Base-by-base conservation (phyloP, 768 basidiomycete genomes). In the Exidia glandulosa region DNA sequence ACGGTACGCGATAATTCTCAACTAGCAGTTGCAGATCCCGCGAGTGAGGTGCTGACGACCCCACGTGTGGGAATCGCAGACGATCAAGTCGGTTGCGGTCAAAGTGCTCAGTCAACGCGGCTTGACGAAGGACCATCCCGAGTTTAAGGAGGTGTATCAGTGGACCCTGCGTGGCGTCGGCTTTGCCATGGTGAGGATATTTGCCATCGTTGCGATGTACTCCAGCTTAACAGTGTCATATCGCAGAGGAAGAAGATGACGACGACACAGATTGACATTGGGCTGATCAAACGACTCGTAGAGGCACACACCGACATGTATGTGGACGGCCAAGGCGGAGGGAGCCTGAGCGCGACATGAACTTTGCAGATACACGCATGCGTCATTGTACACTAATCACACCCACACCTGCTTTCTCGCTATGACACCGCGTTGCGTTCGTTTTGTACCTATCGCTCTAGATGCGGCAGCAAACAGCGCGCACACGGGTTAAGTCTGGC, bases 161-260 rank as follows among this genome's bases (percentile, higher is more conserved):
- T 62, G 57, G 61, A 34, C 45, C 4, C 32, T 54, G 5, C 61
- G 61, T 7, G 61, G 61, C 19, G 61, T 62, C n/a, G 52, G 31
- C 2, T 62, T 59, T 45, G 61, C 61, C 23, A 31, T 62, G 34
- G 61, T 62, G 47, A 14, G 61, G n/a, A n/a, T n/a, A n/a, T n/a
- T n/a, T n/a, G n/a, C n/a, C n/a, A n/a, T n/a, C n/a, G n/a, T n/a
- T n/a, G n/a, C n/a, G n/a, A n/a, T n/a, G n/a, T n/a, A n/a, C n/a
- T n/a, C n/a, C n/a, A n/a, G n/a, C n/a, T n/a, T n/a, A n/a, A n/a
- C n/a, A n/a, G n/a, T n/a, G n/a, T n/a, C n/a, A n/a, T n/a, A 3
- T 54, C 27, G 30, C 25, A 54, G 50, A 23, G 50, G 25, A 25
- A 9, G 30, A 27, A 54, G 30, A 54, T 54, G 30, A 13, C 50